Evolutionary conservation across 2,329 filamentous ascomycete genomes (phyloP).

Genomic region (Pleomassaria siparia): DNA sequence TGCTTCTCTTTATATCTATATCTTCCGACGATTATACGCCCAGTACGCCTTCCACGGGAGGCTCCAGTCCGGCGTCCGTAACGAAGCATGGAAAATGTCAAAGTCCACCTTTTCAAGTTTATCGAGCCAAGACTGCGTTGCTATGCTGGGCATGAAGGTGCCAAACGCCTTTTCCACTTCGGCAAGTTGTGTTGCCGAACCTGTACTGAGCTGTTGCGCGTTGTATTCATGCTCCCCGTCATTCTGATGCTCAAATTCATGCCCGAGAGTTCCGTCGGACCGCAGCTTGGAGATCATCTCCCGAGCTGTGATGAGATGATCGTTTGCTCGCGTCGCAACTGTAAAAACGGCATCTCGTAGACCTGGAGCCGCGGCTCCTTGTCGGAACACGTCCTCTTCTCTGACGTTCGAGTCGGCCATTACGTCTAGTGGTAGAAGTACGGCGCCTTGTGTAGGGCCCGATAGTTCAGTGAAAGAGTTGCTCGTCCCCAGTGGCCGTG

Average conservation of each 20-base stretch:
- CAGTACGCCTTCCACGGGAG: conserved; percentile 77
- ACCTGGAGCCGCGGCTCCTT: conserved; percentile 75
- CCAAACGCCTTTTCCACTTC: conserved; percentile 72
- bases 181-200: conserved; percentile 42
- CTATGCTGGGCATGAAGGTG: conserved; percentile 76
- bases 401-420: conserved; percentile 80
- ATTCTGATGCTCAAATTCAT: conserved; percentile 84
- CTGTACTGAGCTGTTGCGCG: conserved; percentile 36
- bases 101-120: conserved; percentile 80
- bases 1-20: conserved; percentile 31
- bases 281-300: conserved; percentile 85
- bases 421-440: conserved; percentile 83
- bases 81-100: conserved; percentile 69
- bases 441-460: conserved; percentile 58
- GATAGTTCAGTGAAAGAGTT: conserved; percentile 39
- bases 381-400: conserved; percentile 86
- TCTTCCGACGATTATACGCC: conserved; percentile 57
- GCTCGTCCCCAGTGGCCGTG: conserved; percentile 55
- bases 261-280: conserved; percentile 72
- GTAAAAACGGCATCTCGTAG: conserved; percentile 87
- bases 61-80: conserved; percentile 74
- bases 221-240: conserved; percentile 68
- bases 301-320: conserved; percentile 89
- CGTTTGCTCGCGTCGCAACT: conserved; percentile 90
- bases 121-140: conserved; percentile 76